Base-by-base conservation (phyloP, 176 grass and related monocot genomes). In the Cenchrus americanus region DNA sequence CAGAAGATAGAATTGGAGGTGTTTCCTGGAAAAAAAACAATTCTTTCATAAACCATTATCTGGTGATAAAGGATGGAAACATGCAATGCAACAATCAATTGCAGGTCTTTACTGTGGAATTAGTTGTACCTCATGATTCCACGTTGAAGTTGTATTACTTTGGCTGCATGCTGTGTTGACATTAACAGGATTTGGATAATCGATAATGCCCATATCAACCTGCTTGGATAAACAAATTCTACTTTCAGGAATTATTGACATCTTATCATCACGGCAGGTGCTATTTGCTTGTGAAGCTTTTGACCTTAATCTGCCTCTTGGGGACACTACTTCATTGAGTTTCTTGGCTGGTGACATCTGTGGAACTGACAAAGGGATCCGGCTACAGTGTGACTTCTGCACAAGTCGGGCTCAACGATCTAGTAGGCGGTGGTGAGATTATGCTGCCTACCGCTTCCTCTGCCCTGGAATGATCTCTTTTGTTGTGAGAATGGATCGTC, bases 311-410 rank as follows among this genome's bases (percentile, higher is more conserved):
- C 32, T 86, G 75, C 80, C 55, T 80, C 90, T 92, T 66, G 86
- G 86, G 27, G 90, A 86, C 62, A 62, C 47, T 65, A 75, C 72
- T 80, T 92, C 86, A 34, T 78, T 34, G 19, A 53, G 73, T 63
- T 76, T 78, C 75, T 66, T 89, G 52, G 50, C 19, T 49, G 61
- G 70, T 5, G 62, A 73, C 6, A 55, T 60, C 6, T 66, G 76
- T 70, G 66, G 80, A 47, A 71, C 80, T 21, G 66, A 50, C 15
- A 59, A 80, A 50, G 66, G 80, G 21, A 49, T 86, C 61, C 68
- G 85, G 73, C 87, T 71, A 68, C 60, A 82, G 19, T 96, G 73
- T 30, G 74, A 37, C 51, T 91, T 62, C 51, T 91, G 80, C 21
- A 69, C 62, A 49, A 86, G 54, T 73, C 81, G 86, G 91, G 79